Evolutionary conservation across 192 early-diverging fungal genomes (phyloP).

Genomic region (Coemansia sp.): DNA sequence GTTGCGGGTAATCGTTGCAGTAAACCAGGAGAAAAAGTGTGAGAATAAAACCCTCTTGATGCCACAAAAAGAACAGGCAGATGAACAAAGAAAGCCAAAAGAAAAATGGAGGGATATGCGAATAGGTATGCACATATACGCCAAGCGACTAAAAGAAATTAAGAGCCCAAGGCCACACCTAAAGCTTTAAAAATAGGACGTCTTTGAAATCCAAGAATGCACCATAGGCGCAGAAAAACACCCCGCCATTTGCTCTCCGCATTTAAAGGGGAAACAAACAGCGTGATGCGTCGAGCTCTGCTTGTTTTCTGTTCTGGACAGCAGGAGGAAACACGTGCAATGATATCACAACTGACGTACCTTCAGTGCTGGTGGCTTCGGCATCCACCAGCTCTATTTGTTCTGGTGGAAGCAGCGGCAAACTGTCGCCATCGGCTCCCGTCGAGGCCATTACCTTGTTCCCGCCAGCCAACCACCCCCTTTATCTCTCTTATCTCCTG

Average conservation of each 20-base stretch:
- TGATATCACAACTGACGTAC: neutral
- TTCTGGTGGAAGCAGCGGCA: neutral
- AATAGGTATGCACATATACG: neutral
- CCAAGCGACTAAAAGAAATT: neutral
- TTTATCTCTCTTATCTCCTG: too few species aligned
- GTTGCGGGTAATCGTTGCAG: conserved; percentile 3
- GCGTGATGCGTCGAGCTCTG: neutral
- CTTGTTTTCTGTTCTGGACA: neutral
- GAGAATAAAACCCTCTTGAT: neutral
- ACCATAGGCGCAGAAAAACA: neutral
- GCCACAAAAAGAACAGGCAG: neutral
- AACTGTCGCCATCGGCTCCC: neutral
- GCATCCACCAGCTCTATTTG: neutral
- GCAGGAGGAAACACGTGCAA: too few species aligned
- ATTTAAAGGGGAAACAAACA: neutral
- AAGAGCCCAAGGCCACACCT: neutral
- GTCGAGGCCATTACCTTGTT: too few species aligned
- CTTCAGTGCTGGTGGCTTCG: neutral
- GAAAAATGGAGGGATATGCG: neutral
- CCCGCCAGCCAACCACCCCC: too few species aligned
- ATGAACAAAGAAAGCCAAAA: conserved; percentile 4
- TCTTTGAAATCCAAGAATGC: neutral
- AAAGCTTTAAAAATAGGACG: conserved; percentile 1
- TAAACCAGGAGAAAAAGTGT: neutral
- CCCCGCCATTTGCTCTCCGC: neutral